These are phyloP conservation scores for Periconia sp. DNA, from an alignment of 2,329 filamentous ascomycete genomes.

Conservation along the genomic window DNA sequence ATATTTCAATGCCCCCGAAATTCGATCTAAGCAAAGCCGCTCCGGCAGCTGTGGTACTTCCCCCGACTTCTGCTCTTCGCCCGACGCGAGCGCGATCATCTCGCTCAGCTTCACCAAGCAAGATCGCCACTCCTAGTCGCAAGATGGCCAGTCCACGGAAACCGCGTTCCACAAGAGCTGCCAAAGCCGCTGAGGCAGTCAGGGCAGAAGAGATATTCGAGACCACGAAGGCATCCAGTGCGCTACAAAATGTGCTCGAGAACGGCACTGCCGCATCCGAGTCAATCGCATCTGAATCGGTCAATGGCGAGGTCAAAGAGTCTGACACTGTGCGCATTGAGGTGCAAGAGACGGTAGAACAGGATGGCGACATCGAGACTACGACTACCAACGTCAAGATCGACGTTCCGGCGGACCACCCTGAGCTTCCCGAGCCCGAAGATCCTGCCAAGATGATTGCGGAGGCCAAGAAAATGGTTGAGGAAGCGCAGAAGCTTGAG, in stretches of 20 bases:
- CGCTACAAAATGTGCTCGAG: slow-evolving; percentile 42
- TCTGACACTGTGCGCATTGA: slow-evolving; percentile 69
- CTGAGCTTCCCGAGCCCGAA: slow-evolving; percentile 74
- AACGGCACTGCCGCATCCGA: slow-evolving; percentile 35
- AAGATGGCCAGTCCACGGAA: slow-evolving; percentile 62
- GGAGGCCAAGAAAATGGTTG: slow-evolving; percentile 87
- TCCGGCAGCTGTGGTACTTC: slow-evolving; percentile 32
- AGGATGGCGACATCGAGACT: slow-evolving; percentile 66
- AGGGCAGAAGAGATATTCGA: slow-evolving; percentile 48
- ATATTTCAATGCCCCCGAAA: slow-evolving; percentile 80
- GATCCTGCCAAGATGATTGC: slow-evolving; percentile 84
- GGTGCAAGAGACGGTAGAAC: slow-evolving; percentile 68
- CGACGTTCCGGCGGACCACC: slow-evolving; percentile 71
- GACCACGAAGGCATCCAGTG: slow-evolving; percentile 55
- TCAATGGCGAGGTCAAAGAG: slow-evolving; percentile 50
- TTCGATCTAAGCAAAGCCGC: slow-evolving; percentile 65
- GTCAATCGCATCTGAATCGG: slow-evolving; percentile 50
- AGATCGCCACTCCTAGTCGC: slow-evolving; percentile 53
- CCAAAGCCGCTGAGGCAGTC: slow-evolving; percentile 31
- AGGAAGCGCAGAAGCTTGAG: slow-evolving; percentile 66
- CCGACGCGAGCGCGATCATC: slow-evolving; percentile 59
- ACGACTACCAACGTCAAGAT: slow-evolving; percentile 77
- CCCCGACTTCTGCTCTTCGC: slow-evolving; percentile 39
- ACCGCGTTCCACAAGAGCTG: slow-evolving; percentile 54
- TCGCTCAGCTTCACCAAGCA: slow-evolving; percentile 65